Evolutionary conservation across 345 rosid genomes (phyloP).

Genomic region (Corchorus olitorius): DNA sequence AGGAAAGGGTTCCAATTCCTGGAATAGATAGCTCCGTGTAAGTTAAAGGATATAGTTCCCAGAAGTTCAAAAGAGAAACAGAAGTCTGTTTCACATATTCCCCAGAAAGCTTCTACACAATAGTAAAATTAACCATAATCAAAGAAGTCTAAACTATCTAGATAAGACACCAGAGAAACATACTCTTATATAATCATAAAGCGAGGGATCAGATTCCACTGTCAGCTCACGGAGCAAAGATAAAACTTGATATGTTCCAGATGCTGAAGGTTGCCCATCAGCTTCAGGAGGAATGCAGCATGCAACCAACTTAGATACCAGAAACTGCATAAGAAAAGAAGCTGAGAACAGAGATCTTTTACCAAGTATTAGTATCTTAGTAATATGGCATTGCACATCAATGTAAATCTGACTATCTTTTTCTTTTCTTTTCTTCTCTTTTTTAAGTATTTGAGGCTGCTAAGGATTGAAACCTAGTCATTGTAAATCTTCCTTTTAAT

Average conservation of each 20-base stretch:
- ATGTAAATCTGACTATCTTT: too few species aligned
- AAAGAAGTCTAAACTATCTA: conserved; percentile 3
- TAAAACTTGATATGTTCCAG: conserved; percentile 55
- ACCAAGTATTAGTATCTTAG: neutral
- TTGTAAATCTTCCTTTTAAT: too few species aligned
- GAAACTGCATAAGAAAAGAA: conserved; percentile 53
- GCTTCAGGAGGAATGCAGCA: conserved; percentile 63
- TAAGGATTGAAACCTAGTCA: too few species aligned
- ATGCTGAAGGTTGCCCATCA: conserved; percentile 42
- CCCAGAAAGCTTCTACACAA: conserved; percentile 1
- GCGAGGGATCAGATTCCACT: conserved; percentile 61
- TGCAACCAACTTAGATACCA: conserved; percentile 90
- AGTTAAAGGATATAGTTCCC: conserved; percentile 1
- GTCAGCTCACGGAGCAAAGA: conserved; percentile 67
- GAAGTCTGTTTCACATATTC: neutral
- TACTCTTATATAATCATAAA: conserved; percentile 80
- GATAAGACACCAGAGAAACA: conserved; percentile 24
- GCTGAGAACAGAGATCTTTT: conserved; percentile 5
- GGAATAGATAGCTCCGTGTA: conserved; percentile 11
- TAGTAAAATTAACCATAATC: conserved; percentile 16
- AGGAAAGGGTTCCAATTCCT: conserved; percentile 93
- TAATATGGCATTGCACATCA: too few species aligned
- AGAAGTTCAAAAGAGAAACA: conserved; percentile 6
- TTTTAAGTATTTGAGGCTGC: too few species aligned
- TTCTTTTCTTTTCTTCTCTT: too few species aligned